Evolutionary conservation across 1,139 yeast species (phyloP).

Genomic region (Taphrina wiesneri): DNA sequence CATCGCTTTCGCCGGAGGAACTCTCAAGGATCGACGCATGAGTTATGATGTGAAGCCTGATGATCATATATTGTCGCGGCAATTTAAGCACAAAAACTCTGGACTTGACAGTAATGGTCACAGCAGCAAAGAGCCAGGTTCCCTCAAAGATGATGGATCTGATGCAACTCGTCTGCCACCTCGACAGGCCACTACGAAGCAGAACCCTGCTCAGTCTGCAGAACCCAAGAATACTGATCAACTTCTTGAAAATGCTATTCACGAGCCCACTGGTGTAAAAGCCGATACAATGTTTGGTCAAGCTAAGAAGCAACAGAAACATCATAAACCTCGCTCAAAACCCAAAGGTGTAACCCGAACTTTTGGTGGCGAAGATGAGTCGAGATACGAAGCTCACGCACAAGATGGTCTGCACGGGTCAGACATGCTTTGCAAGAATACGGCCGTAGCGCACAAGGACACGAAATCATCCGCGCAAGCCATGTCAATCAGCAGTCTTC

Average conservation of each 20-base stretch:
- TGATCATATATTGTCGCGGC: background rate
- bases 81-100: background rate
- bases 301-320: too few species aligned
- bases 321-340: too few species aligned
- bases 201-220: background rate
- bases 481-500: background rate
- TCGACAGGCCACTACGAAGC: background rate
- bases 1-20: background rate
- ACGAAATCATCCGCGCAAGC: background rate
- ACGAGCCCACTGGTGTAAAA: too few species aligned
- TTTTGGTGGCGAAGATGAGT: too few species aligned
- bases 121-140: background rate
- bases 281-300: too few species aligned
- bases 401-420: background rate
- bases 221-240: background rate
- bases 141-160: background rate
- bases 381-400: background rate
- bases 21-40: slow-evolving; percentile 2
- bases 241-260: too few species aligned
- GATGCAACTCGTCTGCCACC: background rate
- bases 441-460: background rate
- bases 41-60: slow-evolving; percentile 16
- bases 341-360: too few species aligned
- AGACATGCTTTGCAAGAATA: background rate
- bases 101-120: background rate